Evolutionary conservation across 192 early-diverging fungal genomes (phyloP).

Genomic region (Chytriomyces confervae): DNA sequence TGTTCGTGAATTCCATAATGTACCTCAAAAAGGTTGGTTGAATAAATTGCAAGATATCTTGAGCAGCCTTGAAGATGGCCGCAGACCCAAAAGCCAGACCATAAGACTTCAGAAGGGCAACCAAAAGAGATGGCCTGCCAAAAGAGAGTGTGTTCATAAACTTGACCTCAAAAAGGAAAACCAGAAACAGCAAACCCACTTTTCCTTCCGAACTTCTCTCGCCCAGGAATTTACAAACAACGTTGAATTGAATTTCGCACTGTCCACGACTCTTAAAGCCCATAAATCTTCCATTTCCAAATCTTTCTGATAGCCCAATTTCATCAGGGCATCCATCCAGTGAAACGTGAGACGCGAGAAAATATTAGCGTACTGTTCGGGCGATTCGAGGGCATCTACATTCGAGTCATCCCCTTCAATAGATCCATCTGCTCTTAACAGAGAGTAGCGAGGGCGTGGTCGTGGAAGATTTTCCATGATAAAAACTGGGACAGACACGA

Average conservation of each 20-base stretch:
- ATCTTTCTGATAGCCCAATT: conserved; percentile 75
- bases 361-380: conserved; percentile 83
- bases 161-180: neutral
- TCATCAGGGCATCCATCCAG: conserved; percentile 91
- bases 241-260: conserved; percentile 61
- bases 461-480: conserved; percentile 55
- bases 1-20: conserved; percentile 63
- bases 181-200: conserved; percentile 28
- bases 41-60: conserved; percentile 78
- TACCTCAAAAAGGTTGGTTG: conserved; percentile 80
- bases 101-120: conserved; percentile 65
- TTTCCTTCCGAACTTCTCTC: conserved; percentile 65
- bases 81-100: conserved; percentile 73
- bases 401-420: conserved; percentile 25
- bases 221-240: conserved; percentile 75
- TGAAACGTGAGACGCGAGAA: conserved; percentile 83
- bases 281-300: conserved; percentile 78
- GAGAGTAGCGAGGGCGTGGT: conserved; percentile 1
- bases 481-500: conserved; percentile 38
- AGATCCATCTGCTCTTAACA: neutral
- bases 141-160: conserved; percentile 12
- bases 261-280: conserved; percentile 64
- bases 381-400: conserved; percentile 44
- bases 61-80: conserved; percentile 75
- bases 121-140: conserved; percentile 72